A percentile compares a stretch with the other conserved stretches of the same genome.
Conservation (phyloP, 192 early-diverging fungal genomes). For the Coemansia sp. region DNA sequence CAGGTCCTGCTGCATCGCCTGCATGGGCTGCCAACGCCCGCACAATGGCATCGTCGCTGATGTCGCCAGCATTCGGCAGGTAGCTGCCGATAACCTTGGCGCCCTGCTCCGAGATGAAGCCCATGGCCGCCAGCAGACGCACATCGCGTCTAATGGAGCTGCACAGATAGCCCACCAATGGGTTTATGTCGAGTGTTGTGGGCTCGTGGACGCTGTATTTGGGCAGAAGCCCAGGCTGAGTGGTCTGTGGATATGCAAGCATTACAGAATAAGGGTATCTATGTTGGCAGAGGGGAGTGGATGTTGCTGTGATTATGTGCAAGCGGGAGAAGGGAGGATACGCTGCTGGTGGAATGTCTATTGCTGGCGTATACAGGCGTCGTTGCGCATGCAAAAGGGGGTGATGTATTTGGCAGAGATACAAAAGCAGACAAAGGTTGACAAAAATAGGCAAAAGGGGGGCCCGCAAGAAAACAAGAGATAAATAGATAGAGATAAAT, state of each 20-base stretch:
- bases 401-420: background rate
- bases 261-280: background rate
- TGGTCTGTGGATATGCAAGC: conserved; percentile 17
- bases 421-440: too few relatives aligned
- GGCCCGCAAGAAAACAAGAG: background rate
- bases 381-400: background rate
- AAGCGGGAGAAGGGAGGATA: background rate
- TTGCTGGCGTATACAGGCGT: background rate
- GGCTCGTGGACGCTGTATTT: conserved; percentile 35
- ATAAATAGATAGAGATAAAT: background rate
- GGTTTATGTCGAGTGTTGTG: conserved; percentile 10
- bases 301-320: background rate
- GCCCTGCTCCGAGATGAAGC: conserved; percentile 39
- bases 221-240: conserved; percentile 22
- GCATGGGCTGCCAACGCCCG: conserved; percentile 10
- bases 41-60: conserved; percentile 27
- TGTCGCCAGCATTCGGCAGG: conserved; percentile 34
- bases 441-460: background rate
- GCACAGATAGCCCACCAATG: conserved; percentile 44
- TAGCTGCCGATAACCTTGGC: conserved; percentile 45
- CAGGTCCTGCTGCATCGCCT: background rate
- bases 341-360: background rate
- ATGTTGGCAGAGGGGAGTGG: background rate
- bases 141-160: conserved; percentile 54
- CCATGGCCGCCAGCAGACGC: conserved; percentile 50